These are phyloP conservation scores for Termitomyces bulborhizus DNA, from an alignment of 768 basidiomycete species.

Conservation along the genomic window DNA sequence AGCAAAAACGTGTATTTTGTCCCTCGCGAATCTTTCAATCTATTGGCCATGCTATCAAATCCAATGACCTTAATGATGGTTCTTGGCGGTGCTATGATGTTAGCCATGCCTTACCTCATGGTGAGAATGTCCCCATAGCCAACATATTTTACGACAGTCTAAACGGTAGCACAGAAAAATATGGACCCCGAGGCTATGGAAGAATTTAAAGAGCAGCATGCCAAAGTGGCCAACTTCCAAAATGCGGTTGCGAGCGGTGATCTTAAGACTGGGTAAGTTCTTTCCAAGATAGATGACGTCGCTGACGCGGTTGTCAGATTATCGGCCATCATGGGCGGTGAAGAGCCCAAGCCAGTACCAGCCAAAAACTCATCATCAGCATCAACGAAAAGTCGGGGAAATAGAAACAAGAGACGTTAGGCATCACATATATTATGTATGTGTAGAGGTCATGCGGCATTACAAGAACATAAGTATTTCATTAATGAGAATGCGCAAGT, in stretches of 20 bases:
- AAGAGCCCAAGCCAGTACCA: conserved; percentile 8
- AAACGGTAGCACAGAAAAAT: conserved; percentile 48
- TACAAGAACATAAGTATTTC: not conserved
- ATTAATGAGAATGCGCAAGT: conserved; percentile 4
- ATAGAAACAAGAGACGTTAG: conserved; percentile 31
- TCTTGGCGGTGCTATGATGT: conserved; percentile 56
- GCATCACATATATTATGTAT: not conserved
- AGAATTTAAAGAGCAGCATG: conserved; percentile 58
- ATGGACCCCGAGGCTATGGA: conserved; percentile 66
- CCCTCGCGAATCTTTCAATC: conserved; percentile 66
- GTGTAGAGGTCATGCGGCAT: not conserved
- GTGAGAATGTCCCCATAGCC: conserved; percentile 28
- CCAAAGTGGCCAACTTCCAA: conserved; percentile 48
- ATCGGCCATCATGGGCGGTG: conserved; percentile 31
- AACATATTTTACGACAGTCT: conserved; percentile 3
- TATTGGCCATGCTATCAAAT: conserved; percentile 70
- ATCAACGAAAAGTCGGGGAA: conserved; percentile 19
- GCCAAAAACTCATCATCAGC: not conserved
- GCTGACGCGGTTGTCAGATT: conserved; percentile 25
- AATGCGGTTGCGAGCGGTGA: conserved; percentile 54
- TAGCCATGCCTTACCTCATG: conserved; percentile 73
- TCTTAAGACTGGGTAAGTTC: conserved; percentile 45
- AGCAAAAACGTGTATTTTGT: conserved; percentile 59
- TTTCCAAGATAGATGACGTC: not conserved
- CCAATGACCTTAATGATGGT: conserved; percentile 84